These are phyloP conservation scores for Saccharomyces hybrid DNA, from an alignment of 1,139 yeast species.

Conservation along the genomic window DNA sequence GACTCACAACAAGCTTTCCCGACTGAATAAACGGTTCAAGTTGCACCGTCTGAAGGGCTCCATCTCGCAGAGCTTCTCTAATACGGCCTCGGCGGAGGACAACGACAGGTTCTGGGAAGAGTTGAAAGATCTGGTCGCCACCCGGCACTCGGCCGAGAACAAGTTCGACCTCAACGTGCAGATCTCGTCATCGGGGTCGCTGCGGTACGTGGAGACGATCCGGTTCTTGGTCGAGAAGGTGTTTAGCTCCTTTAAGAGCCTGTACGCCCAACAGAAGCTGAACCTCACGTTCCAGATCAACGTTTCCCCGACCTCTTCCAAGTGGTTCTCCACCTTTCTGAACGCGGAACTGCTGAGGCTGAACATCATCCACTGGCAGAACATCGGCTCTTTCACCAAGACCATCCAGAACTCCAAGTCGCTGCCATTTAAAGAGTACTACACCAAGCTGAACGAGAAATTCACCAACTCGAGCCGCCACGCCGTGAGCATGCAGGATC, in stretches of 20 bases:
- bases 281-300: slow-evolving; percentile 17
- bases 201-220: slow-evolving; percentile 31
- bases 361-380: slow-evolving; percentile 9
- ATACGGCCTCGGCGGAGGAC: slow-evolving; percentile 9
- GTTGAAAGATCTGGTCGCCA: slow-evolving; percentile 2
- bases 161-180: slow-evolving; percentile 4
- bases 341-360: slow-evolving; percentile 19
- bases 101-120: slow-evolving; percentile 20
- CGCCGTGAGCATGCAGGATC: slow-evolving; percentile 2
- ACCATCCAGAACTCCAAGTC: slow-evolving; percentile 9
- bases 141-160: slow-evolving; percentile 1
- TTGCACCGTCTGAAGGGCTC: slow-evolving; percentile 22
- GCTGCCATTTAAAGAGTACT: slow-evolving; percentile 30
- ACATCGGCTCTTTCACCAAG: slow-evolving; percentile 10
- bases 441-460: slow-evolving; percentile 23
- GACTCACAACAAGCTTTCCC: slow-evolving; percentile 22
- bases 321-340: slow-evolving; percentile 31
- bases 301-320: slow-evolving; percentile 26
- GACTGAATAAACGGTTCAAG: slow-evolving; percentile 27
- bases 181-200: slow-evolving; percentile 28
- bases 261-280: slow-evolving; percentile 8
- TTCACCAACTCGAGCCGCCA: slow-evolving; percentile 11
- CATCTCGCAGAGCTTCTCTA: slow-evolving; percentile 23
- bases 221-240: slow-evolving; percentile 27
- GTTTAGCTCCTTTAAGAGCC: slow-evolving; percentile 10